Percentiles rank a stretch among this genome's conserved stretches.
phyloP scores from a whole-genome alignment of 768 basidiomycete genomes.

The Udeniomyces megalosporus region DNA sequence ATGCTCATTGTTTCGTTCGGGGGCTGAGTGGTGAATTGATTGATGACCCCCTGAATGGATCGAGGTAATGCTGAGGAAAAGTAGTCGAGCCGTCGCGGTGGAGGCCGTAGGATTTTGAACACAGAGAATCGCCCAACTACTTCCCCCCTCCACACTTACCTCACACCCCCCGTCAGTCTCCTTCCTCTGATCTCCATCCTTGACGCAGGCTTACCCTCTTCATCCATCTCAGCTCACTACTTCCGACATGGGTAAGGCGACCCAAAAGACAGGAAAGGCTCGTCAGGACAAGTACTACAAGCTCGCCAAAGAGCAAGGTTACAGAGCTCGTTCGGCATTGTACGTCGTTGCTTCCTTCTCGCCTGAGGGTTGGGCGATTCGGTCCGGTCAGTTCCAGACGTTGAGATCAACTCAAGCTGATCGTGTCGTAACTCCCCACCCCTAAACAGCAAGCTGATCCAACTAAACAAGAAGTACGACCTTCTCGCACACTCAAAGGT shows the following conservation, averaged over 20 bases:
- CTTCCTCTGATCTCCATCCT: not conserved
- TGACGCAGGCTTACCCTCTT: not conserved
- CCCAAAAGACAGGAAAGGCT: conserved; percentile 60
- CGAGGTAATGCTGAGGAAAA: not conserved
- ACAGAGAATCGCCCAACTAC: not conserved
- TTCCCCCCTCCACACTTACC: not conserved
- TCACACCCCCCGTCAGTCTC: not conserved
- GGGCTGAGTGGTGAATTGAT: too few relatives aligned
- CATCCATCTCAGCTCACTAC: too few relatives aligned
- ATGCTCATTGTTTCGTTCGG: too few relatives aligned
- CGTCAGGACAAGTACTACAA: conserved; percentile 72
- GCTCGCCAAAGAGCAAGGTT: conserved; percentile 77
- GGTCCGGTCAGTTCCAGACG: too few relatives aligned
- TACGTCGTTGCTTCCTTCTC: conserved; percentile 18
- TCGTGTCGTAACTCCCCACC: not conserved
- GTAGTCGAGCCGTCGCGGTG: too few relatives aligned
- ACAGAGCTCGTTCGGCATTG: conserved; percentile 87
- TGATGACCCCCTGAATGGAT: not conserved
- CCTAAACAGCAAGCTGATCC: conserved; percentile 60
- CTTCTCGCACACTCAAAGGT: conserved; percentile 64
- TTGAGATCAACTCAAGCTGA: not conserved
- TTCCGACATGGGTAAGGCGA: conserved; percentile 48
- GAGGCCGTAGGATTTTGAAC: not conserved
- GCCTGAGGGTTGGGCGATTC: too few relatives aligned
- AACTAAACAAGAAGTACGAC: conserved; percentile 92